Evolutionary conservation across 352 stramenopile genomes (phyloP).

Genomic region (Phytophthora sansomeana): DNA sequence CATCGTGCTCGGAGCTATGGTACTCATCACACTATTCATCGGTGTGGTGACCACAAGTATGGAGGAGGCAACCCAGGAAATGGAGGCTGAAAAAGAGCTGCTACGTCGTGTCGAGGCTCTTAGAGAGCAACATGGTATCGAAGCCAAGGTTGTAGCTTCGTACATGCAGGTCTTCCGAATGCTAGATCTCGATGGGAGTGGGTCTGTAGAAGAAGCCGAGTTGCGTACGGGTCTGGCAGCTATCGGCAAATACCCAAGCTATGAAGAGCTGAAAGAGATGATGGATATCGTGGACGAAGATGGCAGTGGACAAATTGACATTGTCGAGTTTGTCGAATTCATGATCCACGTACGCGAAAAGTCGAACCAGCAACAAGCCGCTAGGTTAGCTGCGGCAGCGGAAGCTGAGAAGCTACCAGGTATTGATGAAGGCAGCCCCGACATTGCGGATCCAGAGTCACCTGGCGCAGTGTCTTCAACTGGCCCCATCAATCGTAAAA

Average conservation of each 20-base stretch:
- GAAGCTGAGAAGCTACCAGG: constrained; percentile 6
- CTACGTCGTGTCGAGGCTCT: constrained; percentile 68
- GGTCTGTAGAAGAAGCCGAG: constrained; percentile 87
- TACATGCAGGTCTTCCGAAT: constrained; percentile 89
- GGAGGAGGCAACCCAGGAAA: constrained; percentile 90
- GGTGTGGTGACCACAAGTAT: constrained; percentile 93
- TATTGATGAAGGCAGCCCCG: not conserved
- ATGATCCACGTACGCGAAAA: constrained; percentile 86
- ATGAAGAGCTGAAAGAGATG: constrained; percentile 88
- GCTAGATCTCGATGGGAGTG: constrained; percentile 83
- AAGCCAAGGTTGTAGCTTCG: constrained; percentile 54
- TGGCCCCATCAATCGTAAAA: constrained; percentile 1
- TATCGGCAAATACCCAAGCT: constrained; percentile 82
- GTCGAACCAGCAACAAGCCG: constrained; percentile 56
- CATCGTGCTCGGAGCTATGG: constrained; percentile 85
- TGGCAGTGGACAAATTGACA: constrained; percentile 85
- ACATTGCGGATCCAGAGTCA: not conserved
- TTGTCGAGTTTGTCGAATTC: constrained; percentile 89
- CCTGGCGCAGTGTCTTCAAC: not conserved
- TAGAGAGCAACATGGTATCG: constrained; percentile 60
- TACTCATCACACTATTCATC: constrained; percentile 93
- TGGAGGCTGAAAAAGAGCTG: constrained; percentile 78
- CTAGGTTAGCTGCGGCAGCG: constrained; percentile 26
- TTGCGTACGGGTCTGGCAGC: constrained; percentile 79
- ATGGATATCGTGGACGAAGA: constrained; percentile 90